Evolutionary conservation across 2,329 filamentous ascomycete genomes (phyloP), one percentile per base, ranked within the genome.

Genomic region (Sarocladium strictum): DNA sequence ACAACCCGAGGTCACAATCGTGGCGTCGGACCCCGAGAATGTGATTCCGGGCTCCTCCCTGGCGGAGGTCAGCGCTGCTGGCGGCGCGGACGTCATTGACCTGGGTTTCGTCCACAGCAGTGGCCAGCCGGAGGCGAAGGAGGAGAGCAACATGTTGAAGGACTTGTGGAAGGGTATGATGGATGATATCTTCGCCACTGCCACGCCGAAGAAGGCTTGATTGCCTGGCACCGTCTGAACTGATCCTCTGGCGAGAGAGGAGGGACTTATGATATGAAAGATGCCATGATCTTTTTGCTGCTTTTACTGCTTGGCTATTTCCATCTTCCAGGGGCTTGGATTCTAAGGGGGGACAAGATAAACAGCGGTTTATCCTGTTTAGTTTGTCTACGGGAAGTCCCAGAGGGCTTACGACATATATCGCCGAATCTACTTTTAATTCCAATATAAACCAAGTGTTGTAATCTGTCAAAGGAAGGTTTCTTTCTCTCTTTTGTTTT

Each of bases 91-190:
- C 63, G 75, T 80, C 47, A 71, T 80, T 5, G 76, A 81, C 65
- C 70, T 84, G 53, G 78, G 77, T 63, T 78, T 80, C 61, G 70
- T 70, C 10, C 76, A 81, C 58, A 67, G 72, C 19, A 15, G 32
- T 55, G 29, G 29, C 29, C 63, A 57, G 54, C 54, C 41, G 21
- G 65, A 57, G 21, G 64, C 70, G 53, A 63, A 68, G 15, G 63
- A 67, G 17, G 56, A 65, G 51, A 61, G 69, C 19, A 72, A 75
- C 55, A 78, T 83, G 72, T 64, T 85, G 26, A 72, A 65, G 52
- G 77, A 80, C 62, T 59, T 85, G 51, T 83, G 78, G 77, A 76
- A 73, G 62, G 78, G 81, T 12, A 67, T 85, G 54, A 66, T 79
- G n/a, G 78, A 83, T 21, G 78, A 82, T 57, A 58, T 73, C 17